These are phyloP conservation scores for Ananas comosus DNA, from an alignment of 176 grass and related monocot species.

Conservation along the genomic window DNA sequence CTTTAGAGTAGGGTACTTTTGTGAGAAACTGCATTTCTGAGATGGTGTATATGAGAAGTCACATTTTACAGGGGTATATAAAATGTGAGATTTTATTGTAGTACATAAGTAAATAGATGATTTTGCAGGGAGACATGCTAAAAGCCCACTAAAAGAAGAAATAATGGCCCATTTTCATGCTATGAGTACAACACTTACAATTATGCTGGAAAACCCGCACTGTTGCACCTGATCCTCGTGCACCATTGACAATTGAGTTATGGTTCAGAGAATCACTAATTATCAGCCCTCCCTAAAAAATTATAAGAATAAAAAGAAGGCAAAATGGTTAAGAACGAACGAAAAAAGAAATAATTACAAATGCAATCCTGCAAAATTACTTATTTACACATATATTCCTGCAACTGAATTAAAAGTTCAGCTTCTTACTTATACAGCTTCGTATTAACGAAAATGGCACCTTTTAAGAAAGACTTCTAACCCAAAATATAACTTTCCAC, in stretches of 20 bases:
- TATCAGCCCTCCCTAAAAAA: conserved; percentile 59
- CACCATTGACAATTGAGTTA: conserved; percentile 83
- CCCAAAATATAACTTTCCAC: neutral
- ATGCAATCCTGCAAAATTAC: too few relatives aligned
- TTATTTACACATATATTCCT: too few relatives aligned
- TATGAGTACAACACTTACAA: conserved; percentile 33
- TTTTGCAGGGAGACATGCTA: neutral
- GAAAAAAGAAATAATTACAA: too few relatives aligned
- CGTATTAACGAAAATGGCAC: too few relatives aligned
- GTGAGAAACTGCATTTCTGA: too few relatives aligned
- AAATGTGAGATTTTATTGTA: too few relatives aligned
- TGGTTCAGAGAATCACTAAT: conserved; percentile 83
- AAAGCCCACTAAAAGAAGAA: neutral
- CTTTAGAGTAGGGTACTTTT: neutral
- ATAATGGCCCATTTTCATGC: neutral
- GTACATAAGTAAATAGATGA: too few relatives aligned
- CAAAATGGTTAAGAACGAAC: neutral
- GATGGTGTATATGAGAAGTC: too few relatives aligned
- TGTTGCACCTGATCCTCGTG: conserved; percentile 60
- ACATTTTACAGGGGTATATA: too few relatives aligned
- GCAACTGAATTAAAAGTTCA: too few relatives aligned
- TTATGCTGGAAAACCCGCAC: conserved; percentile 82
- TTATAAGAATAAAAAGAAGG: neutral
- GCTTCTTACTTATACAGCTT: too few relatives aligned
- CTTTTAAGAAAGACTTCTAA: too few relatives aligned